Evolutionary conservation across 192 early-diverging fungal species (phyloP).

Genomic region (Phycomyces blakesleeanus): DNA sequence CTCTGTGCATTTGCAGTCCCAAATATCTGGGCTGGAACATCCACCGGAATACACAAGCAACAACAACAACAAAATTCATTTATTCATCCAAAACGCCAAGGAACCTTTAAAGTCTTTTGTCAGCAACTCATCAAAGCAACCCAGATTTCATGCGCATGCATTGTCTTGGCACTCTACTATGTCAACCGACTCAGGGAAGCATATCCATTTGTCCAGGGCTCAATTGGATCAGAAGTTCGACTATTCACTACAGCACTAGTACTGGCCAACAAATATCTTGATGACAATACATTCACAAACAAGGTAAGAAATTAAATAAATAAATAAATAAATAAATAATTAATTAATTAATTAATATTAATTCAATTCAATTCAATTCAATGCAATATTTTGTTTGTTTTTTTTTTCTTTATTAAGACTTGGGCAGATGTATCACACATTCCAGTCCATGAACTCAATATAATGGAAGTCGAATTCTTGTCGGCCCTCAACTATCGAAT

Average conservation of each 20-base stretch:
- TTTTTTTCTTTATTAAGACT: too few species aligned
- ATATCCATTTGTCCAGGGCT: slow-evolving; percentile 55
- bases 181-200: slow-evolving; percentile 54
- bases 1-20: slow-evolving; percentile 33
- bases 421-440: slow-evolving; percentile 86
- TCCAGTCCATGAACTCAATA: slow-evolving; percentile 73
- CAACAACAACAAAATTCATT: too few species aligned
- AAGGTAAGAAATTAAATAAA: slow-evolving; percentile 30
- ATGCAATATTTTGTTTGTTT: too few species aligned
- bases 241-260: slow-evolving; percentile 83
- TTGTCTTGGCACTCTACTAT: slow-evolving; percentile 62
- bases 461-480: slow-evolving; percentile 87
- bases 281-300: slow-evolving; percentile 90
- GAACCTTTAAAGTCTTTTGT: slow-evolving; percentile 45
- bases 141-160: slow-evolving; percentile 59
- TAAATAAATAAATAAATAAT: neutral
- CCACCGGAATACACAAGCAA: neutral
- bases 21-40: slow-evolving; percentile 35
- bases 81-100: slow-evolving; percentile 8
- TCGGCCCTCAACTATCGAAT: slow-evolving; percentile 70
- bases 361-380: too few species aligned
- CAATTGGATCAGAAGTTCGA: slow-evolving; percentile 73
- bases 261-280: slow-evolving; percentile 80
- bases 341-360: too few species aligned
- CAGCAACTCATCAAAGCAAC: slow-evolving; percentile 54